A percentile compares a stretch with the other conserved stretches of the same genome.
Evolutionary conservation across 257 asterid genomes (phyloP).

Genomic region (Solanum sejunctum): DNA sequence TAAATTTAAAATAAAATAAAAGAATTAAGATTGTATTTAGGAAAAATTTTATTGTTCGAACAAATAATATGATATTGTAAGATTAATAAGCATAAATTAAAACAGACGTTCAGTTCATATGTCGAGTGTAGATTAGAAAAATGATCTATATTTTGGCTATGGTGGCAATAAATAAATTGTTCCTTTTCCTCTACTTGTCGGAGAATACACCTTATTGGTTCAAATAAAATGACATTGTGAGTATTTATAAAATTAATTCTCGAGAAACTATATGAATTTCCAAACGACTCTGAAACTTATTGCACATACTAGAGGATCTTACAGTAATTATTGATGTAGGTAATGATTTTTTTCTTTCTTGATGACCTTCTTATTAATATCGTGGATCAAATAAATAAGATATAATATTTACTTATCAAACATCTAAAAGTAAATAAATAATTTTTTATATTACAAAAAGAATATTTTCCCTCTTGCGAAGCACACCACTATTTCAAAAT

Average conservation of each 20-base stretch:
- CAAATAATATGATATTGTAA: neutral
- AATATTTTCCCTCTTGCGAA: neutral
- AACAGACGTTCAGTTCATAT: no score
- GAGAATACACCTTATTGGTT: no score
- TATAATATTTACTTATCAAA: neutral
- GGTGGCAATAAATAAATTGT: neutral
- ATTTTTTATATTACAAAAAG: neutral
- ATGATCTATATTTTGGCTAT: neutral
- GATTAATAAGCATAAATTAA: neutral
- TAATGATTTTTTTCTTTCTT: no score
- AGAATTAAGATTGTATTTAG: neutral
- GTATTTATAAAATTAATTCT: no score
- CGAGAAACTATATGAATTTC: no score
- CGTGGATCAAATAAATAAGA: neutral
- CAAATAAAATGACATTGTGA: no score
- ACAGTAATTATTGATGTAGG: neutral
- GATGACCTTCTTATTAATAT: neutral
- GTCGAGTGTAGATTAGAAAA: neutral
- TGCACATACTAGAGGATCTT: no score
- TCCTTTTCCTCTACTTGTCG: no score
- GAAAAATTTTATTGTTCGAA: neutral
- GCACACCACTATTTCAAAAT: neutral
- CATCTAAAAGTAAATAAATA: no score
- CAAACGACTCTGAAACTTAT: no score
- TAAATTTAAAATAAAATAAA: no score